These are phyloP conservation scores for Pezicula carpinea DNA, from an alignment of 2,329 filamentous ascomycete genomes.

Conservation along the genomic window DNA sequence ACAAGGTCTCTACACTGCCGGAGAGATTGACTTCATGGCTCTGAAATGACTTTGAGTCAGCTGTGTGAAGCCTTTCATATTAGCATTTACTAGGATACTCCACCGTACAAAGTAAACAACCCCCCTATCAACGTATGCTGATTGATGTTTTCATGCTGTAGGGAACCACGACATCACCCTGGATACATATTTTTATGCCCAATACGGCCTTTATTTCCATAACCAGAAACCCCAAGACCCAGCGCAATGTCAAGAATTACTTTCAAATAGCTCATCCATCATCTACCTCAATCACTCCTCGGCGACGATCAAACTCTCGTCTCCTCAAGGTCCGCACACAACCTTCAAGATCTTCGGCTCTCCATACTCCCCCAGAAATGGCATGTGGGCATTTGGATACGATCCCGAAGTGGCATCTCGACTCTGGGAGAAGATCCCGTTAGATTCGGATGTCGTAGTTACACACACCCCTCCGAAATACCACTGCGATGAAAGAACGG, in stretches of 20 bases:
- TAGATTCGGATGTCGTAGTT: constrained; percentile 60
- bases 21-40: too few relatives aligned
- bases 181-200: constrained; percentile 55
- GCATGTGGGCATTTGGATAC: constrained; percentile 67
- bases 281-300: constrained; percentile 61
- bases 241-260: constrained; percentile 46
- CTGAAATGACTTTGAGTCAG: too few relatives aligned
- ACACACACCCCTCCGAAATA: constrained; percentile 64
- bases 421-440: constrained; percentile 59
- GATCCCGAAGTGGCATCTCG: constrained; percentile 29
- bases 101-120: too few relatives aligned
- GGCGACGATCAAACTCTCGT: constrained; percentile 47
- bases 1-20: too few relatives aligned
- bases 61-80: constrained; percentile 2
- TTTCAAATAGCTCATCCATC: constrained; percentile 41
- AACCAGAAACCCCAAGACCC: constrained; percentile 50
- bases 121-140: too few relatives aligned
- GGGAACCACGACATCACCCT: constrained; percentile 75
- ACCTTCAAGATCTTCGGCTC: constrained; percentile 67
- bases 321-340: constrained; percentile 50
- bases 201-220: constrained; percentile 50
- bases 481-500: constrained; percentile 49
- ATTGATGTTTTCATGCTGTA: constrained; percentile 27
- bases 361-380: constrained; percentile 54
- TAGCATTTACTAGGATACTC: constrained; percentile 1